Evolutionary conservation across 257 asterid genomes (phyloP).

Genomic region (Solanum bulbocastanum): DNA sequence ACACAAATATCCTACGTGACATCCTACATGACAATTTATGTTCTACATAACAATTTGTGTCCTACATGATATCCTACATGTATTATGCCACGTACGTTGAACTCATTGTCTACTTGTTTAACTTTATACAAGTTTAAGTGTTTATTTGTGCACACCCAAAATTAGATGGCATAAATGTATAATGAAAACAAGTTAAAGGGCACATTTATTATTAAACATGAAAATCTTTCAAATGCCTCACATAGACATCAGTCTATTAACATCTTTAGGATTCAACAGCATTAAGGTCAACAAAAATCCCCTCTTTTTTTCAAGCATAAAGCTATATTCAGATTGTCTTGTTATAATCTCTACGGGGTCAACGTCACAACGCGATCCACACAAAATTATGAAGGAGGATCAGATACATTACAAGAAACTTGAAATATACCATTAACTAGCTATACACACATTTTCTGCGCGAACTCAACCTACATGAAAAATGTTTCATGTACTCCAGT

Average conservation of each 20-base stretch:
- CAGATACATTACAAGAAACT: background rate
- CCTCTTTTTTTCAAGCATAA: background rate
- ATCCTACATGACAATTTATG: background rate
- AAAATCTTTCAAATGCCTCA: background rate
- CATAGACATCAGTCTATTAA: background rate
- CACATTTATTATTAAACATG: background rate
- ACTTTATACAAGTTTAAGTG: background rate
- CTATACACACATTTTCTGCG: background rate
- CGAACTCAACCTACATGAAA: background rate
- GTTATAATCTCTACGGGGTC: background rate
- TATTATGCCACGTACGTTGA: background rate
- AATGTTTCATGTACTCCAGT: background rate
- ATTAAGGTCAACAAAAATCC: background rate
- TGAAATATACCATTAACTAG: background rate
- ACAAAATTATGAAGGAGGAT: background rate
- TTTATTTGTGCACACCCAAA: too few relatives aligned
- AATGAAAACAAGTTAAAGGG: too few relatives aligned
- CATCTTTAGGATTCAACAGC: background rate
- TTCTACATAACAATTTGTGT: background rate
- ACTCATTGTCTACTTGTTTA: background rate
- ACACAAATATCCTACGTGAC: fast-evolving
- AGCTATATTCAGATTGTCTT: background rate
- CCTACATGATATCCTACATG: background rate
- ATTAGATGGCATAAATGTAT: too few relatives aligned
- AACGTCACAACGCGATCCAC: background rate